phyloP scores from a whole-genome alignment of 257 asterid species.

The Mentha longifolia region DNA sequence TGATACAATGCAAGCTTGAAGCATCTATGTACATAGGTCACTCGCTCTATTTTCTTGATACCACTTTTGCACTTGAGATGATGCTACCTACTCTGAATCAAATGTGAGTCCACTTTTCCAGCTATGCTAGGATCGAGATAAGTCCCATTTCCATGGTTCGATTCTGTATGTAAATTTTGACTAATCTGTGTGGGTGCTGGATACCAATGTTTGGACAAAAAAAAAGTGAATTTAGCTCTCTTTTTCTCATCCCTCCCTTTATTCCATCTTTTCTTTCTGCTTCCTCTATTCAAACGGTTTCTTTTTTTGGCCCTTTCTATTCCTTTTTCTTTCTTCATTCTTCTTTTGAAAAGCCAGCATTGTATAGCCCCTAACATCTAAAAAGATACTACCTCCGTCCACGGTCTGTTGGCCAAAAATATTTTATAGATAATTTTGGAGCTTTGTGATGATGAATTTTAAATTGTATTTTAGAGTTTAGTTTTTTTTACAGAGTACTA shows the following conservation, averaged over 20 bases:
- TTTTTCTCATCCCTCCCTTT: background rate
- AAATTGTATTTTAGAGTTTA: too few species aligned
- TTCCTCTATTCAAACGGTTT: background rate
- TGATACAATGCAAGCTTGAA: conserved; percentile 17
- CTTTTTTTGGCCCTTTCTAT: background rate
- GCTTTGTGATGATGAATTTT: too few species aligned
- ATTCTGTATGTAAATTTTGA: conserved; percentile 16
- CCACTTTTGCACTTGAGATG: conserved; percentile 27
- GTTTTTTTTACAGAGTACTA: too few species aligned
- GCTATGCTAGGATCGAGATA: background rate
- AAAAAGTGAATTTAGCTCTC: background rate
- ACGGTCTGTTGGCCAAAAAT: too few species aligned
- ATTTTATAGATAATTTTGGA: too few species aligned
- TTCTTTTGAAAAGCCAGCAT: too few species aligned
- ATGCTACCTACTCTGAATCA: conserved; percentile 4
- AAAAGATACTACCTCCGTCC: too few species aligned
- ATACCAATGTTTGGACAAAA: background rate
- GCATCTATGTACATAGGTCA: conserved; percentile 41
- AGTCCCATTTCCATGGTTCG: conserved; percentile 1
- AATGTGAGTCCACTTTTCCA: background rate
- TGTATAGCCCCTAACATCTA: too few species aligned
- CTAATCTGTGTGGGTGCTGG: background rate
- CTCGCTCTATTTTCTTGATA: background rate
- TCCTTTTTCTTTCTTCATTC: too few species aligned
- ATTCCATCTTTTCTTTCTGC: background rate